A percentile compares a stretch with the other conserved stretches of the same genome.
These are phyloP conservation scores for Elongisporangium undulatum DNA, from an alignment of 352 stramenopile species.

Conservation along the genomic window DNA sequence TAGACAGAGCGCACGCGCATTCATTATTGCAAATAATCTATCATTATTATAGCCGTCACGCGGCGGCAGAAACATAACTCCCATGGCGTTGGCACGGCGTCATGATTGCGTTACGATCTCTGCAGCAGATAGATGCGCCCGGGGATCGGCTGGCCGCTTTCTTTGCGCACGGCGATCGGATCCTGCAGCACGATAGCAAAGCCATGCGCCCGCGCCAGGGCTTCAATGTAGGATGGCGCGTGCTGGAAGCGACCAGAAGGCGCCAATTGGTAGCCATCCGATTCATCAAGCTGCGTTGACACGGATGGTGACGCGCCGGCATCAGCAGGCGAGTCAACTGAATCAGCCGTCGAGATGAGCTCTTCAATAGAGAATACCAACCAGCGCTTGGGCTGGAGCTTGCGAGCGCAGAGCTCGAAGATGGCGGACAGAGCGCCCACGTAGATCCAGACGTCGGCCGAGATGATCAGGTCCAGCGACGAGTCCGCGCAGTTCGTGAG, in stretches of 20 bases:
- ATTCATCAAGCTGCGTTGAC: background rate
- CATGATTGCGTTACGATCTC: background rate
- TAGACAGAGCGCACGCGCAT: background rate
- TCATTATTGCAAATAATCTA: conserved; percentile 7
- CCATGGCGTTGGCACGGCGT: too few species aligned
- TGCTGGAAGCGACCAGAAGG: conserved; percentile 77
- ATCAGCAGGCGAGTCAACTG: background rate
- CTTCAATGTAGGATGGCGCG: conserved; percentile 52
- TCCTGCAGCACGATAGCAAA: conserved; percentile 40
- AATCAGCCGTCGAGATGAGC: too few species aligned
- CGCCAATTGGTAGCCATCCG: conserved; percentile 41
- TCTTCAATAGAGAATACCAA: conserved; percentile 75
- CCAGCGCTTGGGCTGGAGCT: conserved; percentile 37
- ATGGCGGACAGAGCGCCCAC: conserved; percentile 66
- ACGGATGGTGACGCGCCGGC: background rate
- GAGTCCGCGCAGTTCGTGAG: conserved; percentile 29
- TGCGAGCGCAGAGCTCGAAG: conserved; percentile 37
- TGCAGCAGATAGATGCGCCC: conserved; percentile 62
- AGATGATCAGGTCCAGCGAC: conserved; percentile 62
- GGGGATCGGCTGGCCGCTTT: conserved; percentile 65
- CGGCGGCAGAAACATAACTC: conserved; percentile 9
- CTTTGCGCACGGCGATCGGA: conserved; percentile 57
- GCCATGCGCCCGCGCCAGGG: conserved; percentile 26
- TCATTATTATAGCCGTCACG: conserved; percentile 3
- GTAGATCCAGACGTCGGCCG: conserved; percentile 86